These are phyloP conservation scores for Thelonectria discophora DNA, from an alignment of 2,329 filamentous ascomycete species.

Conservation along the genomic window DNA sequence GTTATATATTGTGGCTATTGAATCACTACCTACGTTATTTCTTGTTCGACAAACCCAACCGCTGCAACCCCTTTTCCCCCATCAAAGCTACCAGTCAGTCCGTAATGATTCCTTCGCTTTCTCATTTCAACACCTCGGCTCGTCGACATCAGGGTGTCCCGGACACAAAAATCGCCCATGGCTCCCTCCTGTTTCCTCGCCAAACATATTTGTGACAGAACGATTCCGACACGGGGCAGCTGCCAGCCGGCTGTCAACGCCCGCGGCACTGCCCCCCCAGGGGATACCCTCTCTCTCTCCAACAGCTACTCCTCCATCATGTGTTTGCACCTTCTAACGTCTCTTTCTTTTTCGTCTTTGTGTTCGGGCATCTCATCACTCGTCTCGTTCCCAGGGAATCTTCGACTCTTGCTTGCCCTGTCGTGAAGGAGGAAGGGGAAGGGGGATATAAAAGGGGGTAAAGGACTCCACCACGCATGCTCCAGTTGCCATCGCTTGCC, in stretches of 20 bases:
- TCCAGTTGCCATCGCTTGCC: conserved; percentile 20
- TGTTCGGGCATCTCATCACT: conserved; percentile 37
- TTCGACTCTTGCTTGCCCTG: conserved; percentile 41
- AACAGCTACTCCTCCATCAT: conserved; percentile 36
- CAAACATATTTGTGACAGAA: conserved; percentile 3
- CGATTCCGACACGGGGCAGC: conserved; percentile 15
- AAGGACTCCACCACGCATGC: conserved; percentile 39
- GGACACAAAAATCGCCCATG: conserved; percentile 4
- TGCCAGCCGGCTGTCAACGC: conserved; percentile 30
- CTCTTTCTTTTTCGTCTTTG: conserved; percentile 39
- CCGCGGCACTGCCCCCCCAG: conserved; percentile 40
- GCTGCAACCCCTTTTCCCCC: conserved; percentile 15
- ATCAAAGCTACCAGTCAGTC: conserved; percentile 1
- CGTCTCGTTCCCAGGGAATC: conserved; percentile 42
- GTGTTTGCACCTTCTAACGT: conserved; percentile 43
- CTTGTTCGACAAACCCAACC: conserved; percentile 17
- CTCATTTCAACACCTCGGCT: conserved; percentile 16
- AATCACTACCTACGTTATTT: conserved; percentile 25
- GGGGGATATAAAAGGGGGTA: conserved; percentile 40
- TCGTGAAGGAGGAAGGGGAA: conserved; percentile 41
- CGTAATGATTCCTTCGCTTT: conserved; percentile 19
- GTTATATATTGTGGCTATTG: conserved; percentile 28
- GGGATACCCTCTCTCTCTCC: conserved; percentile 33
- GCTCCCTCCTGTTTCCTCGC: conserved; percentile 10
- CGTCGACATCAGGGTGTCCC: conserved; percentile 19